Percentiles rank a stretch among this genome's conserved stretches.
phyloP scores from a whole-genome alignment of 129 eudicot genomes.

The Arctium minus region DNA sequence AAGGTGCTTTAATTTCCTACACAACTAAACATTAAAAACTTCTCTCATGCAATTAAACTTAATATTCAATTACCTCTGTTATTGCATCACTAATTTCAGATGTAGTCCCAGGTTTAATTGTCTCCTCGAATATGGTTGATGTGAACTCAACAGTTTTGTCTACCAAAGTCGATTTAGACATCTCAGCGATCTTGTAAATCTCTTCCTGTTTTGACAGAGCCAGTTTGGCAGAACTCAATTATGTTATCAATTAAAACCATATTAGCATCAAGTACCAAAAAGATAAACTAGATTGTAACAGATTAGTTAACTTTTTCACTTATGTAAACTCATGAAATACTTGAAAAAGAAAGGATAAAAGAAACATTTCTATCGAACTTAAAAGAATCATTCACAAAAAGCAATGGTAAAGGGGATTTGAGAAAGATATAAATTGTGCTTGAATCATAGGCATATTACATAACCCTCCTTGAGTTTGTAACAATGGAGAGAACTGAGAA shows the following conservation, averaged over 20 bases:
- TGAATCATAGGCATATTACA: not conserved
- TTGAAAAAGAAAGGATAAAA: not conserved
- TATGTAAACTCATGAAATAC: not conserved
- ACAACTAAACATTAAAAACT: not conserved
- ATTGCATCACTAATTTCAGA: not conserved
- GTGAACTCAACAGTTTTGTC: not conserved
- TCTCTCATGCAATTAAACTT: not conserved
- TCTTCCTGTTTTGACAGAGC: slow-evolving; percentile 7
- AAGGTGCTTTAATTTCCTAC: not conserved
- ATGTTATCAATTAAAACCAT: not conserved
- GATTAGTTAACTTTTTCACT: not conserved
- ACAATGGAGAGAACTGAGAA: not conserved
- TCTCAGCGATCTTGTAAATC: slow-evolving; percentile 5
- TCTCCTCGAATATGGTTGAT: not conserved
- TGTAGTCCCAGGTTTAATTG: not conserved
- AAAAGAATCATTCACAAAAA: not conserved
- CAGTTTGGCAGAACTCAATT: slow-evolving; percentile 18
- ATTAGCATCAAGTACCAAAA: not conserved
- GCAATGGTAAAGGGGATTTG: not conserved
- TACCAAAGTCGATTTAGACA: not conserved
- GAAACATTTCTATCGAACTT: not conserved
- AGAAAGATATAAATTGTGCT: not conserved
- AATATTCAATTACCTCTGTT: not conserved
- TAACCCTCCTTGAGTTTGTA: not conserved
- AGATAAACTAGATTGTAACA: not conserved